Evolutionary conservation across 306 rosid species (phyloP), one percentile per base, ranked within the genome.

Genomic region (Corylus americana): DNA sequence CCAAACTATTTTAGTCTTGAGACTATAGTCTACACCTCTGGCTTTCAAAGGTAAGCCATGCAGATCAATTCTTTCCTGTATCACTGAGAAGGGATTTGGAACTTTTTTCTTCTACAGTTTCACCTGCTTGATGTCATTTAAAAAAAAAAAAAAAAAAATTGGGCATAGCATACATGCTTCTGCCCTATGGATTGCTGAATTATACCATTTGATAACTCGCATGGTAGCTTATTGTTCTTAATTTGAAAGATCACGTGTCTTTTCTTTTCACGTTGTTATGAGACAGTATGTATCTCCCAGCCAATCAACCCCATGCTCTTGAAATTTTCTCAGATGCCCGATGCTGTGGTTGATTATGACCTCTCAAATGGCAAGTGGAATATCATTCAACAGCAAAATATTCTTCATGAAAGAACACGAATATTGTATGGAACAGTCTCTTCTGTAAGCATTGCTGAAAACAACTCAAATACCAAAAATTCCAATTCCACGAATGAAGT

Each of bases 291-390:
- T 54, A 39, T 82, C 61, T 50, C 53, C 76, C 82, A 77, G 68
- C 61, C 75, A 48, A 44, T 59, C 71, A 73, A 68, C 77, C 75
- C 70, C 74, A 79, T 73, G 69, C 74, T 55, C 22, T 70, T 20
- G 22, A 37, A 75, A 66, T 83, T 82, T 83, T 68, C 77, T 81
- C 96, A 96, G 97, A 96, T 91, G 98, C 99, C 99, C 4, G 97
- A 93, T 91, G 96, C 97, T 49, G 91, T 93, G 70, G 96, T 96
- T 70, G 99, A 96, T 87, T 96, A 95, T 87, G 93, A 95, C 83
- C 92, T 93, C 51, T 81, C 93, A 76, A 85, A 87, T 74, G 93
- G 96, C 72, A 82, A 80, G 64, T 93, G 97, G 98, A 89, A 85
- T 86, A 93, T 95, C 85, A 88, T 95, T 89, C 98, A 95, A 74